phyloP scores from a whole-genome alignment of 2,329 filamentous ascomycete genomes.

The Leptographium procerum region DNA sequence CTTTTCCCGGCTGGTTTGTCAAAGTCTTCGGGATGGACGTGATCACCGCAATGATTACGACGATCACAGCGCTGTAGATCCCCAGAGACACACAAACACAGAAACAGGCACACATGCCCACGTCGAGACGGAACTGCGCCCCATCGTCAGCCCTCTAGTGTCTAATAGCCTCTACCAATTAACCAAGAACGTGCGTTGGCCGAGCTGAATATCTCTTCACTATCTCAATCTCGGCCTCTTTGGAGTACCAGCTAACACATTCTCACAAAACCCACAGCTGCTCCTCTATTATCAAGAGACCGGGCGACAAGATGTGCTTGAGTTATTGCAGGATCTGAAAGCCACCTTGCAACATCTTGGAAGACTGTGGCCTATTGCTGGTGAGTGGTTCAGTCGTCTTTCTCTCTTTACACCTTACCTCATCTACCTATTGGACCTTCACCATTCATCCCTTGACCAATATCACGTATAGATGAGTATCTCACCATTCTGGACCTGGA shows the following conservation, averaged over 20 bases:
- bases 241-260: neutral
- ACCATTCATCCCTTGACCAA: neutral
- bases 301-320: neutral
- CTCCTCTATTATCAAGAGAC: slow-evolving; percentile 8
- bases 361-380: slow-evolving; percentile 1
- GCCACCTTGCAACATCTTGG: neutral
- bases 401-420: neutral
- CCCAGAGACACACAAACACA: neutral
- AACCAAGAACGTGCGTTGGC: slow-evolving; percentile 2
- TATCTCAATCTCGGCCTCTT: neutral
- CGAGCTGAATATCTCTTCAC: neutral
- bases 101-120: too few species aligned
- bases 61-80: too few species aligned
- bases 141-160: slow-evolving; percentile 3
- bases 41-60: neutral
- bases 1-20: slow-evolving; percentile 2
- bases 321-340: neutral
- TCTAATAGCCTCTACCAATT: slow-evolving; percentile 7
- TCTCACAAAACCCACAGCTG: neutral
- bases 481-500: slow-evolving; percentile 3
- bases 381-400: slow-evolving; percentile 1
- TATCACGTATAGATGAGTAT: slow-evolving; percentile 1
- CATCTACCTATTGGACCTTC: neutral
- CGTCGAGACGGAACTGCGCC: slow-evolving; percentile 1
- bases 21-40: too few species aligned